Evolutionary conservation across 148 eudicot genomes (phyloP).

Genomic region (Rhododendron molle): DNA sequence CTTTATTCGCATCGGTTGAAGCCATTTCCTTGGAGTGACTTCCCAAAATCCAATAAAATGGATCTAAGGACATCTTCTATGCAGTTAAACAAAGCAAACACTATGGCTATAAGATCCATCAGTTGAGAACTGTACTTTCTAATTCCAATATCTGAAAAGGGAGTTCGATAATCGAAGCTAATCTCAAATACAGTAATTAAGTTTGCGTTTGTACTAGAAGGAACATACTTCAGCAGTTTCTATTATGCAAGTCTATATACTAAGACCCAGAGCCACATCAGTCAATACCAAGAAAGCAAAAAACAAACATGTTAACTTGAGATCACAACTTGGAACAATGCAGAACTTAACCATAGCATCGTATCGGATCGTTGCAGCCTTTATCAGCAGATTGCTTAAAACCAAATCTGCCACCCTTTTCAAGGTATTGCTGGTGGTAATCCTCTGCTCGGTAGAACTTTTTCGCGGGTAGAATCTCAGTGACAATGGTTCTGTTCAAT

Average conservation of each 20-base stretch:
- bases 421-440: slow-evolving; percentile 89
- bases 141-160: background rate
- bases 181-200: background rate
- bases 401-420: slow-evolving; percentile 78
- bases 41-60: background rate
- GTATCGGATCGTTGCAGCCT: slow-evolving; percentile 88
- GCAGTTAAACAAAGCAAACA: background rate
- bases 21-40: background rate
- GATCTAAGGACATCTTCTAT: background rate
- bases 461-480: slow-evolving; percentile 77
- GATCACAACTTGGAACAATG: background rate
- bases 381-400: slow-evolving; percentile 62
- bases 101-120: background rate
- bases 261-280: background rate
- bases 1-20: background rate
- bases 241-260: background rate
- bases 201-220: background rate
- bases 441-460: slow-evolving; percentile 84
- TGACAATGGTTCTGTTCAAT: slow-evolving; percentile 61
- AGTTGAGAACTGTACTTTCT: background rate
- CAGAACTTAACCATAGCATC: slow-evolving; percentile 67
- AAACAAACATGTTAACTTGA: background rate
- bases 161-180: background rate
- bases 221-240: background rate
- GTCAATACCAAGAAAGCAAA: background rate